Base-by-base conservation (phyloP, 768 basidiomycete genomes). In the Pleurotus salmoneostramineus region DNA sequence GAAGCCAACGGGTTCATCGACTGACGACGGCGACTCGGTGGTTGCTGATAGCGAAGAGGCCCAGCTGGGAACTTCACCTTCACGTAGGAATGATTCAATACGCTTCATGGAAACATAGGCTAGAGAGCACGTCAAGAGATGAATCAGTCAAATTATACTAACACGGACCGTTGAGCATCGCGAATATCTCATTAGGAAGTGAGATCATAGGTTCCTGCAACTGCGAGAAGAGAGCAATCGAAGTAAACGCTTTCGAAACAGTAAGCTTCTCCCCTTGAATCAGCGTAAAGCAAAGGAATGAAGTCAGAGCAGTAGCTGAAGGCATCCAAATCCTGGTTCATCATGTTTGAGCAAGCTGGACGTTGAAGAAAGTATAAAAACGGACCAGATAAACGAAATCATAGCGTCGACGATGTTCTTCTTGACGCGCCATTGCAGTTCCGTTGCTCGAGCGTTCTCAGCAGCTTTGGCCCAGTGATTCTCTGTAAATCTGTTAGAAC, bases 51-150 rank as follows among this genome's bases (percentile, higher is more conserved):
- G 71, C 0, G 86, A 82, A 2, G 85, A 87, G 1, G 89, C 91
- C 87, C 88, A 91, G 34, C 82, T 82, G 0, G 87, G 85, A 2
- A 93, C 88, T 67, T 94, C 91, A 14, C 82, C 80, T 68, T 93
- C 91, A 4, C 73, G 72, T 1, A 92, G 74, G 69, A 88, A 92
- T 3, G 71, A 76, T 65, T 92, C 85, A 59, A 95, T 91, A 52
- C 91, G 83, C 64, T 88, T 82, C 83, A 93, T 86, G 3, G 90
- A 89, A 17, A 95, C 86, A 64, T 87, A 85, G 5, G 89, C 85
- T 83, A 49, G 58, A 44, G 36, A 65, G 50, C 31, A n/a, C 58
- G 35, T 36, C 14, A 35, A 10, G 17, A 32, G 32, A 36, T 7
- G 3, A 27, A 27, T 27, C 21, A 27, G 21, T 27, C 27, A 14